Evolutionary conservation across 2,329 filamentous ascomycete species (phyloP), one percentile per base, ranked within the genome.

Genomic region (Xylaria sp.): DNA sequence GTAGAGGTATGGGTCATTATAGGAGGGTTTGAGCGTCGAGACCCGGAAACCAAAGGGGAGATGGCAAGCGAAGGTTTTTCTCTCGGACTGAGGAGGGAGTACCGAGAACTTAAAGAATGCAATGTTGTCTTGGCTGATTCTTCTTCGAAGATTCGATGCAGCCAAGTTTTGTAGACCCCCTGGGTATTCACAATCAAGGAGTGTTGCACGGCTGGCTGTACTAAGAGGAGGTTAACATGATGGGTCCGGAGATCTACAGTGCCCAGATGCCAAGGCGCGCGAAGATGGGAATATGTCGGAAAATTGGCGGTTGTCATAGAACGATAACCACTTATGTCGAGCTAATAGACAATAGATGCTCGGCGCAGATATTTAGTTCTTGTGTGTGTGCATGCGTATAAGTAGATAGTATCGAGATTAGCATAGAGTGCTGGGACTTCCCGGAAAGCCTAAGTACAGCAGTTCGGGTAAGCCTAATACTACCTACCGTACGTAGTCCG

Each of bases 111-210:
- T 71, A 64, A 68, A 71, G 53, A 66, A 67, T 45, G 57, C 46
- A 53, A 56, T 36, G 39, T 12, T 45, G 59, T 63, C 73, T 75
- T 76, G 72, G 74, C 74, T 70, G 55, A 67, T 64, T 63, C 70
- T 76, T 74, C 72, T 72, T 72, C 70, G 73, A 76, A 75, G 68
- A 59, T 75, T 75, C 73, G 71, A 65, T 74, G 74, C 74, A 75
- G 75, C 66, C 69, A 72, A 68, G 65, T 70, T 63, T 60, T 60
- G 63, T 25, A 39, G 32, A 41, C 32, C 55, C 65, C 65, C 39
- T 62, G 65, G 30, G 15, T 61, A 34, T 60, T 41, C 32, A 52
- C 52, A 43, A 15, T 62, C 63, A 36, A 45, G 61, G 66, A 66
- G 60, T 61, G 66, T 69, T 69, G 64, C 69, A 71, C 69, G 60